Percentiles rank a stretch among this genome's conserved stretches.
Conservation (phyloP, 805 yeast species). For the Starmerella stigmatis region DNA sequence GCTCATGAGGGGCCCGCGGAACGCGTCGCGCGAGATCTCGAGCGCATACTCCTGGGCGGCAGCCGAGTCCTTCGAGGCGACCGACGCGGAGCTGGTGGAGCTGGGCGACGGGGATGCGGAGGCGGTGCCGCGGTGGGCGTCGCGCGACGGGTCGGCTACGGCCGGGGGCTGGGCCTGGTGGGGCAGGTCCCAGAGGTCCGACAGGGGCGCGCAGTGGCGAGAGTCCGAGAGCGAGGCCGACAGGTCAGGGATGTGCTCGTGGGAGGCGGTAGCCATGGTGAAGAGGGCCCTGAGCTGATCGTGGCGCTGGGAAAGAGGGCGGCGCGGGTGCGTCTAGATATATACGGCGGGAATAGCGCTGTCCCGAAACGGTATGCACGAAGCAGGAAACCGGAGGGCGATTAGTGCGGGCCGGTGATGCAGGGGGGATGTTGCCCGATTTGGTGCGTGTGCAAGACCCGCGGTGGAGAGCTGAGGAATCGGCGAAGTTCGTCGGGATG, state of each 20-base stretch:
- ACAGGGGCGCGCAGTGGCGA: conserved; percentile 24
- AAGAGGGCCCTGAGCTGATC: neutral
- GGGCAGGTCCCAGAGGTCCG: conserved; percentile 27
- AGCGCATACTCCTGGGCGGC: conserved; percentile 16
- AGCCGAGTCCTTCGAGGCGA: neutral
- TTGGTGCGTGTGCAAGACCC: conserved; percentile 2
- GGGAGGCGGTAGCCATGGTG: conserved; percentile 27
- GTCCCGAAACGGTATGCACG: neutral
- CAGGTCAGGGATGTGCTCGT: conserved; percentile 25
- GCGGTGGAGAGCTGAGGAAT: neutral
- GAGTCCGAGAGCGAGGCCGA: conserved; percentile 24
- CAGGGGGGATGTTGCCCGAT: conserved; percentile 5
- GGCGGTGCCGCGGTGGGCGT: neutral
- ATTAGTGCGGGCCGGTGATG: neutral
- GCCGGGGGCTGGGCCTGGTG: neutral
- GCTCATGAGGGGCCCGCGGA: conserved; percentile 23
- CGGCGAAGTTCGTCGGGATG: neutral
- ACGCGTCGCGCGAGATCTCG: conserved; percentile 17
- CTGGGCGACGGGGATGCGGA: neutral
- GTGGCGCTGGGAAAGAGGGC: conserved; percentile 2
- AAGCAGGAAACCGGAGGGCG: neutral
- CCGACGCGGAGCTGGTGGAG: neutral
- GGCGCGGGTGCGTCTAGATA: neutral
- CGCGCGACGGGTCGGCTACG: neutral
- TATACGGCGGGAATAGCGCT: neutral